Evolutionary conservation across 495 filamentous ascomycete species (phyloP).

Genomic region (Neurospora sp.): DNA sequence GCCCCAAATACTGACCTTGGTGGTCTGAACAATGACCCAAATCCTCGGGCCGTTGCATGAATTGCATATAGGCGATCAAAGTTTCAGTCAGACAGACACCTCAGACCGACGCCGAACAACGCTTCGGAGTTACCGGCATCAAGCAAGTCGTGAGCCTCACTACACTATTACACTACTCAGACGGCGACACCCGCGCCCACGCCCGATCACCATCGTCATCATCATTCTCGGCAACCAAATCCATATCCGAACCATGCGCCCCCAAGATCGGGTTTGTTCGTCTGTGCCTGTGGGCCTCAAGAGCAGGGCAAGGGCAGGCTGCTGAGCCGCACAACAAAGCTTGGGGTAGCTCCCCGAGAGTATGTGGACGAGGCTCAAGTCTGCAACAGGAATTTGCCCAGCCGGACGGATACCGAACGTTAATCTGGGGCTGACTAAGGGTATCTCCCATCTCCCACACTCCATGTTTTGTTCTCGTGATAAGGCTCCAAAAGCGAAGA

Average conservation of each 20-base stretch:
- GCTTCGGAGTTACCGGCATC: neutral
- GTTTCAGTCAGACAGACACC: neutral
- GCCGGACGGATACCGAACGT: neutral
- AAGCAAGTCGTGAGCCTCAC: neutral
- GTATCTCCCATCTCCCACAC: neutral
- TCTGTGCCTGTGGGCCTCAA: neutral
- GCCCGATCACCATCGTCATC: neutral
- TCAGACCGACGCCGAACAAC: neutral
- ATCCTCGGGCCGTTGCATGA: neutral
- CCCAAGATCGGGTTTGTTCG: neutral
- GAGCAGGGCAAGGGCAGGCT: neutral
- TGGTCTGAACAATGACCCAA: neutral
- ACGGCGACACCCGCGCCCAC: neutral
- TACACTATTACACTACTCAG: neutral
- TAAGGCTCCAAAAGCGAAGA: neutral
- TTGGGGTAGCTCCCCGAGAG: neutral
- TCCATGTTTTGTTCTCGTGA: neutral
- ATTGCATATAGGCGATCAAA: neutral
- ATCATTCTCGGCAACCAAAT: neutral
- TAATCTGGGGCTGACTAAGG: neutral
- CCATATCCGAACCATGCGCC: neutral
- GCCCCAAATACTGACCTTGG: neutral
- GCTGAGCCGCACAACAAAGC: neutral
- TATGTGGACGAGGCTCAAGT: neutral
- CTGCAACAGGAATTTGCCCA: neutral